Evolutionary conservation across 768 basidiomycete genomes (phyloP).

Genomic region (Lactarius deliciosus): DNA sequence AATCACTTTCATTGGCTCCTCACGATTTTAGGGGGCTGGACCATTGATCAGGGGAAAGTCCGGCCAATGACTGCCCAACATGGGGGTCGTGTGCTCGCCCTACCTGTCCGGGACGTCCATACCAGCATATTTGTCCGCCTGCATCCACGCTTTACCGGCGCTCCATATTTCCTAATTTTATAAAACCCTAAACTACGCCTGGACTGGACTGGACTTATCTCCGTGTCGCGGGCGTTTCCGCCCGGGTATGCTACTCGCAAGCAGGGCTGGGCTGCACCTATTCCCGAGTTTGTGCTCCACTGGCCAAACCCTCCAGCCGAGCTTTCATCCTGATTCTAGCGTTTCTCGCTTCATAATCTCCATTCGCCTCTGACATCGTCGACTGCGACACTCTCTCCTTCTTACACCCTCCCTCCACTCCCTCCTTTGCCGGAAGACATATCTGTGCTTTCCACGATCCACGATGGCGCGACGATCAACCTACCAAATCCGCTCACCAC

Average conservation of each 20-base stretch:
- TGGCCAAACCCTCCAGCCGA: background rate
- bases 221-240: constrained; percentile 22
- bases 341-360: constrained; percentile 12
- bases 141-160: constrained; percentile 19
- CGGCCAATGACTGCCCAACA: constrained; percentile 10
- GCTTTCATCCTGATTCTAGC: constrained; percentile 15
- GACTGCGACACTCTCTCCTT: background rate
- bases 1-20: background rate
- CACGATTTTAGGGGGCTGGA: constrained; percentile 13
- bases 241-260: constrained; percentile 1
- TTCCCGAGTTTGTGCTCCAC: constrained; percentile 16
- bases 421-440: background rate
- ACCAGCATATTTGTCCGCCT: background rate
- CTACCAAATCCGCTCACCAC: constrained; percentile 27
- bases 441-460: constrained; percentile 9
- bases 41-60: constrained; percentile 8
- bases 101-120: constrained; percentile 7
- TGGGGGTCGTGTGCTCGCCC: constrained; percentile 2
- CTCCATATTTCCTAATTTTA: constrained; percentile 19
- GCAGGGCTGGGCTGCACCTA: constrained; percentile 23
- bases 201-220: constrained; percentile 26
- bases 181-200: constrained; percentile 25
- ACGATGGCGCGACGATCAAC: constrained; percentile 24
- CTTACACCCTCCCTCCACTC: background rate
- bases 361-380: background rate